Percentiles rank a stretch among this genome's conserved stretches.
Evolutionary conservation across 2,329 filamentous ascomycete species (phyloP).

Genomic region (Alternaria ethzedia): DNA sequence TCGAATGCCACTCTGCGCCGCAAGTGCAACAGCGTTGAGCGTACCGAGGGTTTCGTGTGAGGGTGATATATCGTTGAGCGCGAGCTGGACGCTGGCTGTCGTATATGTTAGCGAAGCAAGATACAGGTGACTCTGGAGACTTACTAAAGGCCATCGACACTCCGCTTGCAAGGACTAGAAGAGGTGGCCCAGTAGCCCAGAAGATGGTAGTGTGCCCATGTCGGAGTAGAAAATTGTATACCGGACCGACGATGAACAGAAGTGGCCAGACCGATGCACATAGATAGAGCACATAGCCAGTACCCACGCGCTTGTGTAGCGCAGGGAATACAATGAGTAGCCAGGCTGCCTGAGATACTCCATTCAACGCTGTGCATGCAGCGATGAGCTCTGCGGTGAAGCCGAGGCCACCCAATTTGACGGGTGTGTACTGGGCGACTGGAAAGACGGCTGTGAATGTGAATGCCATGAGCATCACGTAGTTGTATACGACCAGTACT

Average conservation of each 20-base stretch:
- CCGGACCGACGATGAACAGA: constrained; percentile 63
- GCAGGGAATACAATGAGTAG: constrained; percentile 72
- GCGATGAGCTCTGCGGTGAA: constrained; percentile 70
- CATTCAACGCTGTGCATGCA: constrained; percentile 67
- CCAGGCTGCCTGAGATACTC: constrained; percentile 73
- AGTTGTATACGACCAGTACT: constrained; percentile 70
- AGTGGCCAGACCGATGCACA: constrained; percentile 68
- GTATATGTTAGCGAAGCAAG: constrained; percentile 3
- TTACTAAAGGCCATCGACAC: constrained; percentile 54
- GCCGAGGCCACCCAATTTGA: constrained; percentile 68
- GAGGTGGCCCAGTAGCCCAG: constrained; percentile 58
- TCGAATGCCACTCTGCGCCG: constrained; percentile 65
- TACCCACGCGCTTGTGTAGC: constrained; percentile 70
- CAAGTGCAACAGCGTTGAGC: constrained; percentile 73
- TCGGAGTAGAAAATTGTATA: constrained; percentile 64
- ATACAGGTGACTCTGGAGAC: constrained; percentile 10
- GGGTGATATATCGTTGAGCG: constrained; percentile 76
- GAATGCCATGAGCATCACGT: constrained; percentile 72
- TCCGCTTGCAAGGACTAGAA: constrained; percentile 2
- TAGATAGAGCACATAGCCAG: constrained; percentile 66
- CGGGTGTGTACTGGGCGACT: constrained; percentile 70
- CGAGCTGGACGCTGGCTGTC: constrained; percentile 69
- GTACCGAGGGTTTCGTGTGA: constrained; percentile 69
- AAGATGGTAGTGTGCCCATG: constrained; percentile 57
- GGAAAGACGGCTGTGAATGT: constrained; percentile 74